Percentiles rank a stretch among this genome's conserved stretches.
phyloP scores from a whole-genome alignment of 2,329 filamentous ascomycete genomes.

The Byssochlamys sp. region DNA sequence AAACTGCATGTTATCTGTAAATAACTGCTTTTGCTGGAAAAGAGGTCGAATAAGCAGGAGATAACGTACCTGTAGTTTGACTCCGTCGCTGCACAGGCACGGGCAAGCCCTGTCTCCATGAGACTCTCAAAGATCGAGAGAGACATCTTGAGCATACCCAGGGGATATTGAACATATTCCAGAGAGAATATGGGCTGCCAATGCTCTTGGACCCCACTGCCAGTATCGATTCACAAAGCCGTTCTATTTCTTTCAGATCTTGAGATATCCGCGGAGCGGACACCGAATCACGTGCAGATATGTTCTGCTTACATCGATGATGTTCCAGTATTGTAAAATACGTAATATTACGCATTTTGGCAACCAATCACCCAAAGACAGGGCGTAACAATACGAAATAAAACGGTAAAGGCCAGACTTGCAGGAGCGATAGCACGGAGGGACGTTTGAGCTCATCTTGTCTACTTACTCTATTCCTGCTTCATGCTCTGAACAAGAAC shows the following conservation, averaged over 20 bases:
- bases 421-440: constrained; percentile 5
- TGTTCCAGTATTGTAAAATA: not conserved
- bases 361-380: not conserved
- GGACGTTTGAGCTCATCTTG: not conserved
- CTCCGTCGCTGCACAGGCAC: constrained; percentile 13
- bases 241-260: not conserved
- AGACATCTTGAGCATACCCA: constrained; percentile 43
- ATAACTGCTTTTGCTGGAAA: constrained; percentile 1
- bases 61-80: constrained; percentile 20
- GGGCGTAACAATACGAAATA: constrained; percentile 4
- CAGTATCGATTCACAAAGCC: not conserved
- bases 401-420: constrained; percentile 30
- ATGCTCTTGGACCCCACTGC: not conserved
- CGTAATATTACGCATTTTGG: not conserved
- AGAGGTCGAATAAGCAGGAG: not conserved
- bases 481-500: not conserved
- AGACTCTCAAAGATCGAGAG: constrained; percentile 26
- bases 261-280: not conserved
- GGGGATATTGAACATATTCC: constrained; percentile 30
- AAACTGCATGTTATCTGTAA: constrained; percentile 8
- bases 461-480: not conserved
- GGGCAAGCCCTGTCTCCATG: constrained; percentile 15
- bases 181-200: constrained; percentile 4
- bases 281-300: not conserved
- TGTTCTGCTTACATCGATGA: not conserved